Percentiles rank a stretch among this genome's conserved stretches.
phyloP scores from a whole-genome alignment of 306 rosid species.

The Cucurbita argyrosperma region DNA sequence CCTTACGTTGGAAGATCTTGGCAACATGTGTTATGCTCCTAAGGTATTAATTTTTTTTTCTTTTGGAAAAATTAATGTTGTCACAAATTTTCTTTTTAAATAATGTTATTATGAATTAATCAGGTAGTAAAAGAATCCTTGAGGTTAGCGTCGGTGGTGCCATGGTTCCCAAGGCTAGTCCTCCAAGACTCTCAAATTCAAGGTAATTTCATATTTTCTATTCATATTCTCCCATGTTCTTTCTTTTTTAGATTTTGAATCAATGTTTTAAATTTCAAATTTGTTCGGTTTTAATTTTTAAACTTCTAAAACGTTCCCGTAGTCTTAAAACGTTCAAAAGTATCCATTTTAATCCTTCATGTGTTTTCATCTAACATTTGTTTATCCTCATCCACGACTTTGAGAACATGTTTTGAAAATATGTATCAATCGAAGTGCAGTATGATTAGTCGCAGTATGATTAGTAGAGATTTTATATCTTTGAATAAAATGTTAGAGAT shows the following conservation, averaged over 20 bases:
- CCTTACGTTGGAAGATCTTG: slow-evolving; percentile 48
- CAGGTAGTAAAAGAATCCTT: slow-evolving; percentile 53
- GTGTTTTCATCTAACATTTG: no score
- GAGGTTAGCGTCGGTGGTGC: slow-evolving; percentile 73
- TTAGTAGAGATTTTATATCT: no score
- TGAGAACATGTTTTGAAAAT: no score
- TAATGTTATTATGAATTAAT: no score
- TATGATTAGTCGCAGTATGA: no score
- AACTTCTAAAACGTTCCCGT: background rate
- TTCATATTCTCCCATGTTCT: background rate
- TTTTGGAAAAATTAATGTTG: background rate
- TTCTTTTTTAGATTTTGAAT: background rate
- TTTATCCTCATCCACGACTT: background rate
- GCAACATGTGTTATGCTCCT: slow-evolving; percentile 55
- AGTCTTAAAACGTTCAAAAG: no score
- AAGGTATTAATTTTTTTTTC: slow-evolving; percentile 18
- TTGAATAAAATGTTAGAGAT: no score
- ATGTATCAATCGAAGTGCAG: no score
- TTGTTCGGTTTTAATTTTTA: no score
- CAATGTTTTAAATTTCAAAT: no score
- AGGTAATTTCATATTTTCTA: slow-evolving; percentile 19
- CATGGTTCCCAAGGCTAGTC: slow-evolving; percentile 73
- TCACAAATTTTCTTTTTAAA: background rate
- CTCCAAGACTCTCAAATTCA: slow-evolving; percentile 58
- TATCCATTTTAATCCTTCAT: no score